Conservation (phyloP, 2,329 filamentous ascomycete species). For the Verticillium albo-atrum region DNA sequence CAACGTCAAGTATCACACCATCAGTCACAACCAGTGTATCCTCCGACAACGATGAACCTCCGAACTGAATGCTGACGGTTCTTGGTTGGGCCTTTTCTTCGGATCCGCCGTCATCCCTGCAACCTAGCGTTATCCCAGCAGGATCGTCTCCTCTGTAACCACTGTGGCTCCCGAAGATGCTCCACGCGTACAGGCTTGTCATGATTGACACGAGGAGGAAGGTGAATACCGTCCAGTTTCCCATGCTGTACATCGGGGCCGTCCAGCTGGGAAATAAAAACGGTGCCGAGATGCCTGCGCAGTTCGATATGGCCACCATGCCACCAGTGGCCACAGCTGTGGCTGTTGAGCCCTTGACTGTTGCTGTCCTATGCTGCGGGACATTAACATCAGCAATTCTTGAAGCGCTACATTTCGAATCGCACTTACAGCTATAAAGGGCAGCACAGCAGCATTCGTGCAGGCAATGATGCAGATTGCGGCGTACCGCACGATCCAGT, state of each 20-base stretch:
- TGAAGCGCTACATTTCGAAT: neutral
- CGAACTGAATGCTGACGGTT: neutral
- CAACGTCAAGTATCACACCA: neutral
- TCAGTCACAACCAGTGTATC: neutral
- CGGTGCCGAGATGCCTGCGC: constrained; percentile 22
- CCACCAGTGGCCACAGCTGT: constrained; percentile 24
- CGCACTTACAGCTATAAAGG: constrained; percentile 21
- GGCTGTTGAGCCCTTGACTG: constrained; percentile 21
- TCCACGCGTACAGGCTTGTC: constrained; percentile 20
- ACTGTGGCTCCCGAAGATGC: constrained; percentile 20
- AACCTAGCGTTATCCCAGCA: neutral
- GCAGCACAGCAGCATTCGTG: constrained; percentile 21
- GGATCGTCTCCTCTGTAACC: constrained; percentile 16
- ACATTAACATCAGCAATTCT: constrained; percentile 1
- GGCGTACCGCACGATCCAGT: constrained; percentile 20
- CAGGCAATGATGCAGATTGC: constrained; percentile 23
- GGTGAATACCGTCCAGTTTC: constrained; percentile 24
- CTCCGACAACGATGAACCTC: neutral
- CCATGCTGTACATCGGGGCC: constrained; percentile 21
- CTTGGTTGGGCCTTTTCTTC: neutral
- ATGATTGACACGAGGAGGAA: constrained; percentile 16
- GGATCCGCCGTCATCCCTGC: neutral
- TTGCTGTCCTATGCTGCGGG: constrained; percentile 21
- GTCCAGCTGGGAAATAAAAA: constrained; percentile 22
- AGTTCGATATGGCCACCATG: constrained; percentile 25